These are phyloP conservation scores for Cytospora piceae DNA, from an alignment of 2,329 filamentous ascomycete genomes.

Conservation along the genomic window DNA sequence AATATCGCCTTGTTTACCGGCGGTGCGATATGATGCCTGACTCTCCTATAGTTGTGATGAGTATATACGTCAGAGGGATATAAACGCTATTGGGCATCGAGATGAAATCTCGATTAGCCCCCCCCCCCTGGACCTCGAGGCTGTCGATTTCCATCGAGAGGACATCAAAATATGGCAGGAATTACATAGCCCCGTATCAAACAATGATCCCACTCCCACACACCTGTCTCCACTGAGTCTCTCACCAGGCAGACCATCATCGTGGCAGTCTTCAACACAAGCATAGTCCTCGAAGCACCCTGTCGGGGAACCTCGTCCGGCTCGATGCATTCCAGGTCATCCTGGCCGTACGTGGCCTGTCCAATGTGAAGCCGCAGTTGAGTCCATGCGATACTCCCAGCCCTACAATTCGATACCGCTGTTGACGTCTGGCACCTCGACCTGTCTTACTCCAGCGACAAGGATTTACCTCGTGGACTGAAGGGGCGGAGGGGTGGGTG, in stretches of 20 bases:
- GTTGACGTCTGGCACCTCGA: conserved; percentile 28
- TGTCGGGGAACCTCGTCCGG: conserved; percentile 39
- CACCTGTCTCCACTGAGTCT: not conserved
- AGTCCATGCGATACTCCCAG: conserved; percentile 36
- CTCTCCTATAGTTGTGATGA: too few species aligned
- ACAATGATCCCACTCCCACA: conserved; percentile 2
- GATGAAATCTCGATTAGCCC: too few species aligned
- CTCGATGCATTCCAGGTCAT: conserved; percentile 45
- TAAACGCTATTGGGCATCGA: too few species aligned
- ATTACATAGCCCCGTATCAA: not conserved
- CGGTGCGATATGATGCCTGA: too few species aligned
- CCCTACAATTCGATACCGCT: conserved; percentile 1
- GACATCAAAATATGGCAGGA: too few species aligned
- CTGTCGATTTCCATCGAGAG: too few species aligned
- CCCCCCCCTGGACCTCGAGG: too few species aligned
- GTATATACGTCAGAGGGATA: too few species aligned
- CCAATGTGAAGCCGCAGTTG: conserved; percentile 45
- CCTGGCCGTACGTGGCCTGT: conserved; percentile 41
- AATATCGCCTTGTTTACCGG: too few species aligned
- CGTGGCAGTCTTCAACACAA: conserved; percentile 46
- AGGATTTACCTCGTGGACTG: conserved; percentile 4
- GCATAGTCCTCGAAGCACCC: conserved; percentile 44
- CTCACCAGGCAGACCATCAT: conserved; percentile 39
- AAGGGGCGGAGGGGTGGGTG: not conserved
- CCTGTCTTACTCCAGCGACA: conserved; percentile 22